A percentile compares a stretch with the other conserved stretches of the same genome.
Conservation (phyloP, 305 asterid species). For the Fraxinus latifolia region DNA sequence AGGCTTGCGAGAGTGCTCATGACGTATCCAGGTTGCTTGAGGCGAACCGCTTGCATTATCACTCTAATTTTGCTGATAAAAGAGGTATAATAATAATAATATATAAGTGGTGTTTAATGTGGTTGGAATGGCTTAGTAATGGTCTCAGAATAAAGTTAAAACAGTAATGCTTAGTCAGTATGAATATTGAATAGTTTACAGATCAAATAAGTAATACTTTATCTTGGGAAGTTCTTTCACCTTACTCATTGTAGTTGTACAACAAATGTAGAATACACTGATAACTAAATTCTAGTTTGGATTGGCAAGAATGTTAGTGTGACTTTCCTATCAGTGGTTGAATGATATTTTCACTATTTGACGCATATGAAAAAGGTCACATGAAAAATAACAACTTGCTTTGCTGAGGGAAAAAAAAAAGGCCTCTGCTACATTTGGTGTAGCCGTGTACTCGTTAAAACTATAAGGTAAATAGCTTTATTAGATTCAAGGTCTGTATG, state of each 20-base stretch:
- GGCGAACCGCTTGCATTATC: constrained; percentile 94
- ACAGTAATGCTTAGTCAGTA: constrained; percentile 9
- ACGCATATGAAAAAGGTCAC: neutral
- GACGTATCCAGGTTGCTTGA: constrained; percentile 95
- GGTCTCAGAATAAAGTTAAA: neutral
- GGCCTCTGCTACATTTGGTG: neutral
- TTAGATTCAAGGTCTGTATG: neutral
- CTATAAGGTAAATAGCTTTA: neutral
- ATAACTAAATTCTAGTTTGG: neutral
- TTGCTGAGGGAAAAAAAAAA: neutral
- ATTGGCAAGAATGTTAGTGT: neutral
- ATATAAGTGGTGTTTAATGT: constrained; percentile 11
- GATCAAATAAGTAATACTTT: constrained; percentile 7
- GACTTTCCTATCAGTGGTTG: neutral
- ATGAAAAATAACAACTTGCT: neutral
- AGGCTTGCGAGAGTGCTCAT: constrained; percentile 89
- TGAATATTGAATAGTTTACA: neutral
- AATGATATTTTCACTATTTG: neutral
- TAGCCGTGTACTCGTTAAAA: neutral
- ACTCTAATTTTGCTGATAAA: constrained; percentile 92
- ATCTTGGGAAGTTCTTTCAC: neutral
- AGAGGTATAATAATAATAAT: constrained; percentile 43
- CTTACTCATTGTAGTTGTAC: neutral
- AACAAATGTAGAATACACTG: neutral
- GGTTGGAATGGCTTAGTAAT: constrained; percentile 2